Evolutionary conservation across 83 land plant genomes (phyloP).

Genomic region (Thuja plicata): DNA sequence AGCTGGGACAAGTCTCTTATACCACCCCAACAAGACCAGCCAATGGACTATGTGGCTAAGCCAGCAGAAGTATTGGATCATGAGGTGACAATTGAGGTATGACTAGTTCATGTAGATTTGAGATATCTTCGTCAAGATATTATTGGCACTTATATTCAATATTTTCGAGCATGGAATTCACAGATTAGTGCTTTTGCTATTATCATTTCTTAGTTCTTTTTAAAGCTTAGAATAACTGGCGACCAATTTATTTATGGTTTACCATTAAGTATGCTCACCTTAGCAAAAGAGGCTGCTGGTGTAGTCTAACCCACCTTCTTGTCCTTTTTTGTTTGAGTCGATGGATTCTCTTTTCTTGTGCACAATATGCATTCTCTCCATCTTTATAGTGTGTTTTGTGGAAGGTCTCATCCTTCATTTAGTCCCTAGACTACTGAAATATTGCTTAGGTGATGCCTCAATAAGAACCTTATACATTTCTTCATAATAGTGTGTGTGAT

Average conservation of each 20-base stretch:
- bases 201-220: not conserved
- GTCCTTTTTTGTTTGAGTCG: not conserved
- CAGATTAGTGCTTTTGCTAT: not conserved
- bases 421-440: not conserved
- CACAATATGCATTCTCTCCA: not conserved
- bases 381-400: not conserved
- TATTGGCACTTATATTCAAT: not conserved
- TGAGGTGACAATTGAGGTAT: constrained; percentile 81
- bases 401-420: not conserved
- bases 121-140: not conserved
- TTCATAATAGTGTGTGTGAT: too few relatives aligned
- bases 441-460: not conserved
- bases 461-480: too few relatives aligned
- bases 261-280: not conserved
- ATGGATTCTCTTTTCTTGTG: not conserved
- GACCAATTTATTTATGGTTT: not conserved
- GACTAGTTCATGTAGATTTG: not conserved
- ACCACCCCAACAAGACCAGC: constrained; percentile 53
- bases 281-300: not conserved
- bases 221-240: not conserved
- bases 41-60: constrained; percentile 86
- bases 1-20: constrained; percentile 84
- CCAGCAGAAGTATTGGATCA: constrained; percentile 54
- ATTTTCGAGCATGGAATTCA: not conserved
- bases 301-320: not conserved